phyloP scores from a whole-genome alignment of 2,329 filamentous ascomycete genomes.

The Fusarium incarnatum region DNA sequence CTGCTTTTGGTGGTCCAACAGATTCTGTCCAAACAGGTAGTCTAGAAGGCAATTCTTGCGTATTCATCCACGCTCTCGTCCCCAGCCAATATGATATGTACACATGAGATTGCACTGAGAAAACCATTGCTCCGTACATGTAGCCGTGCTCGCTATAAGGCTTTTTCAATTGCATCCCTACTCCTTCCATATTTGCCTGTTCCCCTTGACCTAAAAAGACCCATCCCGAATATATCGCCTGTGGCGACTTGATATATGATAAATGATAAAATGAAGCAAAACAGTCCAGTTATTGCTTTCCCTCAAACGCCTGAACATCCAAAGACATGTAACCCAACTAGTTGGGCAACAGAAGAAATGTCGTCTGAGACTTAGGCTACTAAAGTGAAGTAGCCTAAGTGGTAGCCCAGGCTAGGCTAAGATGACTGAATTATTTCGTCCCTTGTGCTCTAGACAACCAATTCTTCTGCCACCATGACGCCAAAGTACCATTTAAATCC shows the following conservation, averaged over 20 bases:
- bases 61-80: constrained; percentile 34
- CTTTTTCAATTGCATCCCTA: constrained; percentile 24
- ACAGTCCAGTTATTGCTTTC: constrained; percentile 25
- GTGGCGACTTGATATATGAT: constrained; percentile 18
- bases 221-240: constrained; percentile 11
- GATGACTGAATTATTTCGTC: too few relatives aligned
- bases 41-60: constrained; percentile 32
- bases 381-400: too few relatives aligned
- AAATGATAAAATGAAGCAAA: constrained; percentile 23
- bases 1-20: too few relatives aligned
- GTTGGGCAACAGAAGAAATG: too few relatives aligned
- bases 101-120: constrained; percentile 24
- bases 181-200: constrained; percentile 16
- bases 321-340: constrained; percentile 18
- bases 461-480: too few relatives aligned
- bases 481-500: constrained; percentile 25
- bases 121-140: constrained; percentile 30
- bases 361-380: too few relatives aligned
- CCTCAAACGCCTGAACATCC: constrained; percentile 39
- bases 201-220: constrained; percentile 5
- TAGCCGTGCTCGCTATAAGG: constrained; percentile 22
- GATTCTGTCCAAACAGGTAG: constrained; percentile 24
- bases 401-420: too few relatives aligned
- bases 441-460: too few relatives aligned
- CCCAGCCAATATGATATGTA: constrained; percentile 41